Percentiles rank a stretch among this genome's conserved stretches.
Conservation (phyloP, 495 filamentous ascomycete genomes). For the Lophiotrema nucula region DNA sequence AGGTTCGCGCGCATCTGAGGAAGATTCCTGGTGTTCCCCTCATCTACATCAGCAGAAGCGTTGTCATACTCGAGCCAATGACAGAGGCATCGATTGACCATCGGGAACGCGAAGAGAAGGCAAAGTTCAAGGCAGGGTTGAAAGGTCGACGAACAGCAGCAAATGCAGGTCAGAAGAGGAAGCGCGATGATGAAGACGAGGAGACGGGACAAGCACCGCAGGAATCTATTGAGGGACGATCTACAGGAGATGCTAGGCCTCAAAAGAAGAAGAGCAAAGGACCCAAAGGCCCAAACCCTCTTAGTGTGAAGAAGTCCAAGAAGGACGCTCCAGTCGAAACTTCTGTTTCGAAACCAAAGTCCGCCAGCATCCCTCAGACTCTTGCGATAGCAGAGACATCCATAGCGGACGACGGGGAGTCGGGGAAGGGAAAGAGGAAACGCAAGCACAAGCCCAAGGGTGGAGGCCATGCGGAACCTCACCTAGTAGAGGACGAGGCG, state of each 20-base stretch:
- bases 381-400: neutral
- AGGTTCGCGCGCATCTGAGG: conserved; percentile 55
- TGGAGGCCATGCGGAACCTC: neutral
- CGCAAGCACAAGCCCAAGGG: conserved; percentile 39
- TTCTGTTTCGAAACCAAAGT: neutral
- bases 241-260: conserved; percentile 16
- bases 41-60: conserved; percentile 74
- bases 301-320: conserved; percentile 84
- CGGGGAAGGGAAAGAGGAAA: conserved; percentile 34
- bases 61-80: conserved; percentile 92
- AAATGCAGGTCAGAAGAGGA: conserved; percentile 43
- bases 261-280: conserved; percentile 68
- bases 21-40: conserved; percentile 72
- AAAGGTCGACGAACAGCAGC: conserved; percentile 44
- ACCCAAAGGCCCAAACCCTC: conserved; percentile 81
- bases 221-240: conserved; percentile 32
- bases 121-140: conserved; percentile 73
- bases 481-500: neutral
- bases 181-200: conserved; percentile 49
- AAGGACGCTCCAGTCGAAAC: conserved; percentile 30
- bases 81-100: conserved; percentile 59
- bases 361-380: neutral
- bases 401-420: conserved; percentile 6
- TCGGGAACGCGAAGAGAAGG: conserved; percentile 65
- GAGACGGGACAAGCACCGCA: conserved; percentile 3